Evolutionary conservation across 2,329 filamentous ascomycete species (phyloP).

Genomic region (Cytospora paraplurivora): DNA sequence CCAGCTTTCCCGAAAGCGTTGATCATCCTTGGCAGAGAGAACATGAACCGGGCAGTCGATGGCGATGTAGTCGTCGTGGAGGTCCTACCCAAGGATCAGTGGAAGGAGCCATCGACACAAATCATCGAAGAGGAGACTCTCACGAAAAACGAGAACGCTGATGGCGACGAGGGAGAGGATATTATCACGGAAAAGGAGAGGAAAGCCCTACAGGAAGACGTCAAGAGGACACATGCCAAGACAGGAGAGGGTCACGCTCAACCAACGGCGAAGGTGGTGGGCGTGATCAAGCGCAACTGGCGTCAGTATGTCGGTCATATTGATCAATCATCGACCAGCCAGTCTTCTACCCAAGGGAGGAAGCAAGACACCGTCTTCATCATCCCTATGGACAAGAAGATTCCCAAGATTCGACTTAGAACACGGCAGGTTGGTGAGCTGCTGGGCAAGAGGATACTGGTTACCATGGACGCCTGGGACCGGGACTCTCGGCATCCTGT

Average conservation of each 20-base stretch:
- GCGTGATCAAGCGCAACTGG: constrained; percentile 95
- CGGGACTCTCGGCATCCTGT: constrained; percentile 88
- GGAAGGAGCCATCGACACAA: constrained; percentile 94
- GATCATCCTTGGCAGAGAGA: constrained; percentile 86
- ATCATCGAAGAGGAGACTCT: constrained; percentile 93
- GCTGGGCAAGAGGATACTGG: constrained; percentile 85
- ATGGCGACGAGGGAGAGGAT: constrained; percentile 72
- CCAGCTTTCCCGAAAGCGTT: constrained; percentile 87
- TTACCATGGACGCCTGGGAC: constrained; percentile 95
- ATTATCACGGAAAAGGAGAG: constrained; percentile 89
- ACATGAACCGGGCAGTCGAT: constrained; percentile 91
- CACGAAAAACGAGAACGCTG: constrained; percentile 91
- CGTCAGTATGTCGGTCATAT: constrained; percentile 96
- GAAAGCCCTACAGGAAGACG: constrained; percentile 86
- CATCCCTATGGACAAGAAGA: constrained; percentile 96
- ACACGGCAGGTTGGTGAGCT: constrained; percentile 89
- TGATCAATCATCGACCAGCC: constrained; percentile 80
- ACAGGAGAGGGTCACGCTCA: constrained; percentile 76
- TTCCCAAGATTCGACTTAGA: constrained; percentile 92
- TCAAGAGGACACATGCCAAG: constrained; percentile 79
- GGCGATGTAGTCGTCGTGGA: constrained; percentile 94
- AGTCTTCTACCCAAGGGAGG: constrained; percentile 72
- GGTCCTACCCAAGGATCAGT: constrained; percentile 89
- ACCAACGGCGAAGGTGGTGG: constrained; percentile 89
- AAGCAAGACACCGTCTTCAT: constrained; percentile 93